Percentiles rank a stretch among this genome's conserved stretches.
Evolutionary conservation across 176 grass and related monocot species (phyloP).

Genomic region (Oryza australiensis): DNA sequence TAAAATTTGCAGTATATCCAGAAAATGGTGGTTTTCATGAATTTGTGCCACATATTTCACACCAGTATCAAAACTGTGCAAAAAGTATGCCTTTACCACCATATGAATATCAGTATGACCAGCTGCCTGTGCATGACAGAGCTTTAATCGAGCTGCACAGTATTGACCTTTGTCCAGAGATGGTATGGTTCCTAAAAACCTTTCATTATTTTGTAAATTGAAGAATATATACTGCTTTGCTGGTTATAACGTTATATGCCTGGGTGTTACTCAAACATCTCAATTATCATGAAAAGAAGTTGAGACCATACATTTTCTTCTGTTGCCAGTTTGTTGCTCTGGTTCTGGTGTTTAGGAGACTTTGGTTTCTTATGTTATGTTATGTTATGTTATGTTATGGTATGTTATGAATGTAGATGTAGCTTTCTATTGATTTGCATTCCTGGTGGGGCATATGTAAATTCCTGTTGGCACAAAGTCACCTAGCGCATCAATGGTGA

Average conservation of each 20-base stretch:
- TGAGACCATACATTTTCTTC: slow-evolving; percentile 2
- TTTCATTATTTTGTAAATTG: slow-evolving; percentile 25
- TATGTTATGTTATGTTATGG: slow-evolving; percentile 7
- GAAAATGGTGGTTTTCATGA: slow-evolving; percentile 45
- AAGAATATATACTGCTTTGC: slow-evolving; percentile 24
- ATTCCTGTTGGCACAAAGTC: neutral
- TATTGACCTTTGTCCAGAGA: slow-evolving; percentile 60
- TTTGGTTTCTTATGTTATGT: neutral
- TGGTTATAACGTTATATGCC: slow-evolving; percentile 20
- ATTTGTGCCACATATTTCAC: slow-evolving; percentile 28
- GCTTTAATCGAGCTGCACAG: slow-evolving; percentile 67
- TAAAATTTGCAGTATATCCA: slow-evolving; percentile 30
- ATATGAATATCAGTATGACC: slow-evolving; percentile 54
- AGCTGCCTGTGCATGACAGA: slow-evolving; percentile 68
- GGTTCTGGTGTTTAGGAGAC: neutral
- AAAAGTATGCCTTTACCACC: slow-evolving; percentile 41
- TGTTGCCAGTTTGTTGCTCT: neutral
- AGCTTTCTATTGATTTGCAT: neutral
- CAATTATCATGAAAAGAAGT: slow-evolving; percentile 4
- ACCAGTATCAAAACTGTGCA: slow-evolving; percentile 32
- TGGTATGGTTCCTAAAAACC: slow-evolving; percentile 41
- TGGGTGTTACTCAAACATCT: neutral
- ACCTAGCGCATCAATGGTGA: neutral
- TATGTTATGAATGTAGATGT: neutral
- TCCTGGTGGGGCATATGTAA: neutral